Evolutionary conservation across 805 yeast species (phyloP), one percentile per base, ranked within the genome.

Genomic region (Zygoascus tannicola): DNA sequence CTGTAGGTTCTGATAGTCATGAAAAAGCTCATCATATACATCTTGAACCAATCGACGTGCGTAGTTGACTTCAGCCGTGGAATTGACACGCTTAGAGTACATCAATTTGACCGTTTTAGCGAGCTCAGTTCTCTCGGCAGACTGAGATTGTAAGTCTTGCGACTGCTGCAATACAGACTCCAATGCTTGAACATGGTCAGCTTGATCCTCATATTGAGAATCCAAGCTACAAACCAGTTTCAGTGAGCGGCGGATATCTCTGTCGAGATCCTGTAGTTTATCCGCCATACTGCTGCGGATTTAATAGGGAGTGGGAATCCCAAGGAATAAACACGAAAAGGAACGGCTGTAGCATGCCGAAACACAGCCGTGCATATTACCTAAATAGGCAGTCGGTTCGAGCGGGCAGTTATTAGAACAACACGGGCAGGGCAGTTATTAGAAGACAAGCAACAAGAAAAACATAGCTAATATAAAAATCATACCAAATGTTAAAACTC

Each of bases 221-320:
- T 51, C 53, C 35, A 51, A 39, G 32, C 28, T 22, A 10, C 47
- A 45, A 8, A 51, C 42, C 19, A 50, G 46, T 19, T 32, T 21
- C 32, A 51, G 34, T 4, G 52, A 43, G 20, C 49, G 45, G n/a
- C 37, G 35, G 38, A 45, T 34, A 28, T 50, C 51, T 12, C 22
- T 21, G n/a, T 33, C 35, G 18, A 46, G 39, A n/a, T 44, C 50
- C 12, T 15, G n/a, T 15, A 35, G 15, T 10, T 19, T 23, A 21
- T 35, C 38, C 3, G n/a, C 18, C 38, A 35, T 35, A 28, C n/a
- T n/a, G n/a, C n/a, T n/a, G n/a, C n/a, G n/a, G n/a, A n/a, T n/a
- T n/a, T n/a, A n/a, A n/a, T n/a, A n/a, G n/a, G n/a, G n/a, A n/a
- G n/a, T n/a, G n/a, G n/a, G n/a, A n/a, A n/a, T n/a, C n/a, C n/a